Evolutionary conservation across 768 basidiomycete genomes (phyloP), one percentile per base, ranked within the genome.

Genomic region (Trametes cubensis): DNA sequence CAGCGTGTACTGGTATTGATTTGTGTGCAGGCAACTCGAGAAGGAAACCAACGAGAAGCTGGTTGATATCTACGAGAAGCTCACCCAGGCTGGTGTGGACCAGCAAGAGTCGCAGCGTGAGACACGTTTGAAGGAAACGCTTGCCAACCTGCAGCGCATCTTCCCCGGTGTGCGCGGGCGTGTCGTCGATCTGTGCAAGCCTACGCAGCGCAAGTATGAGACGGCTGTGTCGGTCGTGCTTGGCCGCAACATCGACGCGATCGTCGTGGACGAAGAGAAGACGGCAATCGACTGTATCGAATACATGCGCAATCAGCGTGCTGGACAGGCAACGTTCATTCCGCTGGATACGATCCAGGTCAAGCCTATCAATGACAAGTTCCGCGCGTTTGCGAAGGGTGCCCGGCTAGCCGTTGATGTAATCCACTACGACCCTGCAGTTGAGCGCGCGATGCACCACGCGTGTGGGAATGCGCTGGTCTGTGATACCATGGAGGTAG

Each of bases 261-360:
- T 99, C 58, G 93, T 99, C 8, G 95, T 98, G 1, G 96, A 99
- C 69, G 90, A 94, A 70, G 95, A 98, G 78, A 94, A 92, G 76
- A 95, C 92, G 1, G 97, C 94, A 1, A 97, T 98, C 58, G 94
- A 95, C 67, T 98, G 96, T 73, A 98, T 98, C 69, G 94, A 98
- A 90, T 98, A 97, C 74, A 85, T 99, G 85, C 89, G 94, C 63
- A 95, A 90, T 62, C 94, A 97, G 75, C 90, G 95, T 39, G 87
- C 91, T 0, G 97, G 96, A 1, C 93, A 95, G 76, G 96, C 96
- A 14, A 99, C 97, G 0, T 98, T 98, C 78, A 90, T 99, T 48
- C 97, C 97, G 0, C 87, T 99, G n/a, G 96, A 98, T 73, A 95
- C 94, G 10, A 96, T 98, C 66, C 92, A 94, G 71, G 89, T 90